These are phyloP conservation scores for Oenanthe sinensis DNA, from an alignment of 129 eudicot species.

Conservation along the genomic window DNA sequence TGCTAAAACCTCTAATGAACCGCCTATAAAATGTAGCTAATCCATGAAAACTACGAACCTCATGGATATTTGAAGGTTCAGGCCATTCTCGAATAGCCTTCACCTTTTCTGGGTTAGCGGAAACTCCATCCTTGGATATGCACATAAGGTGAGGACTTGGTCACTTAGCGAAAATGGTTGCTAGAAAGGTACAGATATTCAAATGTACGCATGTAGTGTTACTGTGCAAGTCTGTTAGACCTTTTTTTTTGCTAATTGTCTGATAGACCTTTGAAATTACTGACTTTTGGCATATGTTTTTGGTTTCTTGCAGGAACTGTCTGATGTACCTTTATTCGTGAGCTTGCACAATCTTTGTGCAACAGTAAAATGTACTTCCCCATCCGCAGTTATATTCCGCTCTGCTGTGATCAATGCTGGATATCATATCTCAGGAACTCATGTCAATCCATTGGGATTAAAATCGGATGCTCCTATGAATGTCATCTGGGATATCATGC, in stretches of 20 bases:
- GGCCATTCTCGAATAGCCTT: too few relatives aligned
- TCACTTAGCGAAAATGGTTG: neutral
- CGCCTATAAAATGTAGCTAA: too few relatives aligned
- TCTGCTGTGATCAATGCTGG: conserved; percentile 98
- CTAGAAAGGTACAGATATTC: neutral
- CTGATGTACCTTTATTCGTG: conserved; percentile 87
- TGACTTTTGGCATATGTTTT: neutral
- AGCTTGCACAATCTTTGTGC: conserved; percentile 94
- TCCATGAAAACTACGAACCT: too few relatives aligned
- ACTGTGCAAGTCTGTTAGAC: neutral
- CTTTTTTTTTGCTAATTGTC: neutral
- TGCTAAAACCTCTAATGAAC: too few relatives aligned
- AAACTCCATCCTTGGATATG: too few relatives aligned
- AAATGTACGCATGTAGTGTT: neutral
- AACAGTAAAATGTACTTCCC: conserved; percentile 90
- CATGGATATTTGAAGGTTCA: too few relatives aligned
- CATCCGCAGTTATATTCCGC: conserved; percentile 78
- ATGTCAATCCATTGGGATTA: conserved; percentile 81
- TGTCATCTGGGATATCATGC: conserved; percentile 98
- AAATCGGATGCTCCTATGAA: conserved; percentile 97
- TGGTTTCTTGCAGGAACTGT: conserved; percentile 59
- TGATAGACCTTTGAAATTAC: neutral
- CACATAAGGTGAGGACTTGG: neutral
- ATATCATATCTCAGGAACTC: conserved; percentile 91
- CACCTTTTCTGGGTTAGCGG: too few relatives aligned